Evolutionary conservation across 805 yeast species (phyloP).

Genomic region (Ogataea allantospora): DNA sequence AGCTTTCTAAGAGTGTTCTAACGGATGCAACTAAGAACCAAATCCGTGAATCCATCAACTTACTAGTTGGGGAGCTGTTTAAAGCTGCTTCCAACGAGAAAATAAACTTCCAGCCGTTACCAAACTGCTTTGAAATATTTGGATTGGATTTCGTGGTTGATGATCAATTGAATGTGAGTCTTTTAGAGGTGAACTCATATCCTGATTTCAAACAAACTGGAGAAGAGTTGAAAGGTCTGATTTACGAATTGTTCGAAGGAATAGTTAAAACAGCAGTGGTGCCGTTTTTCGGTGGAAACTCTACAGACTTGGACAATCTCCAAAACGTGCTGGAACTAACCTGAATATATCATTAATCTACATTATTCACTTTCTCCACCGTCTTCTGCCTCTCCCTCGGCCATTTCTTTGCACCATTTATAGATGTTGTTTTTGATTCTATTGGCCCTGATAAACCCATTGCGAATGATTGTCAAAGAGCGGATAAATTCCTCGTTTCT

Average conservation of each 20-base stretch:
- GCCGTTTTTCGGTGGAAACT: slow-evolving; percentile 41
- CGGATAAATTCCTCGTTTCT: slow-evolving; percentile 84
- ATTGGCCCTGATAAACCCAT: slow-evolving; percentile 76
- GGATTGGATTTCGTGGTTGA: slow-evolving; percentile 88
- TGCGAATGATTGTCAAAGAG: slow-evolving; percentile 69
- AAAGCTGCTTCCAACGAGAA: slow-evolving; percentile 83
- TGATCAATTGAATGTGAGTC: slow-evolving; percentile 47
- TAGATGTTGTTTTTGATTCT: slow-evolving; percentile 66
- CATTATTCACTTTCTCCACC: slow-evolving; percentile 7
- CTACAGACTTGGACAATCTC: slow-evolving; percentile 9
- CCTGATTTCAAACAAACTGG: slow-evolving; percentile 99
- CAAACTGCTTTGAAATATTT: slow-evolving; percentile 79
- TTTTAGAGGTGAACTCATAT: slow-evolving; percentile 87
- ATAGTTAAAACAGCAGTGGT: slow-evolving; percentile 48
- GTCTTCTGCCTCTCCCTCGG: slow-evolving; percentile 44
- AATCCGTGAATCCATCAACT: slow-evolving; percentile 56
- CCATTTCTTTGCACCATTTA: slow-evolving; percentile 85
- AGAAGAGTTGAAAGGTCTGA: slow-evolving; percentile 59
- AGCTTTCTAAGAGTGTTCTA: slow-evolving; percentile 54
- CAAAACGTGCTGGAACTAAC: slow-evolving; percentile 8
- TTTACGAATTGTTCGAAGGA: slow-evolving; percentile 63
- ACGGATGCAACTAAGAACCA: slow-evolving; percentile 33
- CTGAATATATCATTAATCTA: background rate
- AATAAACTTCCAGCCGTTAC: slow-evolving; percentile 78
- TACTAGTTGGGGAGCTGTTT: slow-evolving; percentile 67